These are phyloP conservation scores for Prunus yedoensis DNA, from an alignment of 331 rosid species.

Conservation along the genomic window DNA sequence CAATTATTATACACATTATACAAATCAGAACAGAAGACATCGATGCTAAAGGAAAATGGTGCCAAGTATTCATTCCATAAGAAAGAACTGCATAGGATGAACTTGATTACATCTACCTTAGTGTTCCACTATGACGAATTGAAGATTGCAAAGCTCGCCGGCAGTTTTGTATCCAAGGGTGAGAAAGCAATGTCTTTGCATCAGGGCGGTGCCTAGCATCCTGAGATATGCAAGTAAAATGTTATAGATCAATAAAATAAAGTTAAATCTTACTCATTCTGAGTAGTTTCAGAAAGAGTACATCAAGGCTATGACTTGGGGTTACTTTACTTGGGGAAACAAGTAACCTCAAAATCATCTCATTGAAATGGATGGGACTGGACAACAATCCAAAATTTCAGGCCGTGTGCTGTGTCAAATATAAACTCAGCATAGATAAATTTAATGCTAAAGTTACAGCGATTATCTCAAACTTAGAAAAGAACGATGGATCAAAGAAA, in stretches of 20 bases:
- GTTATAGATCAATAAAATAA: neutral
- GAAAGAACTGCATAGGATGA: neutral
- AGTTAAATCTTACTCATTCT: neutral
- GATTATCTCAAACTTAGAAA: slow-evolving; percentile 25
- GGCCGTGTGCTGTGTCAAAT: neutral
- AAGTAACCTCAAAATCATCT: no score
- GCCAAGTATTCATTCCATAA: slow-evolving; percentile 6
- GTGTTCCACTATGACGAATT: slow-evolving; percentile 90
- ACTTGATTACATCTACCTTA: slow-evolving; percentile 52
- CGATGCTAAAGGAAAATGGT: neutral
- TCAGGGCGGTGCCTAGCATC: slow-evolving; percentile 99
- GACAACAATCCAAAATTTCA: neutral
- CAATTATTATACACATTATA: neutral
- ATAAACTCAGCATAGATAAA: neutral
- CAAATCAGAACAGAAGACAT: neutral
- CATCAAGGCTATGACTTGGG: neutral
- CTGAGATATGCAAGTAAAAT: slow-evolving; percentile 47
- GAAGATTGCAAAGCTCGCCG: slow-evolving; percentile 89
- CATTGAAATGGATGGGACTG: neutral
- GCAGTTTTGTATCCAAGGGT: slow-evolving; percentile 91
- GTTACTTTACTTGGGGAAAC: neutral
- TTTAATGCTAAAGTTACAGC: neutral
- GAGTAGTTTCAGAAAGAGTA: neutral
- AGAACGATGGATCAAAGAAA: slow-evolving; percentile 12
- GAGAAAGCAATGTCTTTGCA: slow-evolving; percentile 93